Evolutionary conservation across 2,329 filamentous ascomycete species (phyloP).

Genomic region (Paraconiothyrium brasiliense): DNA sequence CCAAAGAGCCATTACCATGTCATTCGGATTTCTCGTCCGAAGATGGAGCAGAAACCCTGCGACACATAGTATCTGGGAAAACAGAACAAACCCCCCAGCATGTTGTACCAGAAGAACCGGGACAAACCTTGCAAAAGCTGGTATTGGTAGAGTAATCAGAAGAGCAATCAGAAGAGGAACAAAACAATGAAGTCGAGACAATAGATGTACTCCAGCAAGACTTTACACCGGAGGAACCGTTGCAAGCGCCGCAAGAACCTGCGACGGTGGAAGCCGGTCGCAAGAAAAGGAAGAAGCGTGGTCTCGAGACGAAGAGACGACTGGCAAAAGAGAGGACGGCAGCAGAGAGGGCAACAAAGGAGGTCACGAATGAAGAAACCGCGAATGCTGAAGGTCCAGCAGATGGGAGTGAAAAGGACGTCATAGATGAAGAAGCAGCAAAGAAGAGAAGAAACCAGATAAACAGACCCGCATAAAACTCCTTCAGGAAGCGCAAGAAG

Average conservation of each 20-base stretch:
- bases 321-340: neutral
- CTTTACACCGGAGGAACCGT: neutral
- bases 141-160: too few relatives aligned
- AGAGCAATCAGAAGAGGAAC: too few relatives aligned
- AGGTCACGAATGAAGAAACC: neutral
- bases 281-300: neutral
- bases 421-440: neutral
- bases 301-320: neutral
- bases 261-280: too few relatives aligned
- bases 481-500: neutral
- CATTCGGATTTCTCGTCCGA: too few relatives aligned
- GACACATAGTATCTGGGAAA: too few relatives aligned
- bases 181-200: too few relatives aligned
- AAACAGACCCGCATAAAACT: neutral
- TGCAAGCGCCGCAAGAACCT: neutral
- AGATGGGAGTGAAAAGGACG: neutral
- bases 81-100: too few relatives aligned
- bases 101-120: too few relatives aligned
- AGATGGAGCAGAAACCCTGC: too few relatives aligned
- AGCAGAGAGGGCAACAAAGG: neutral
- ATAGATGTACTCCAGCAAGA: neutral
- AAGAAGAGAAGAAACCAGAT: neutral
- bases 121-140: too few relatives aligned
- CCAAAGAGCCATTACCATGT: too few relatives aligned
- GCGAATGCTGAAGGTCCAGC: neutral